phyloP scores from a whole-genome alignment of 306 rosid genomes.

The Dryas alaskensis region DNA sequence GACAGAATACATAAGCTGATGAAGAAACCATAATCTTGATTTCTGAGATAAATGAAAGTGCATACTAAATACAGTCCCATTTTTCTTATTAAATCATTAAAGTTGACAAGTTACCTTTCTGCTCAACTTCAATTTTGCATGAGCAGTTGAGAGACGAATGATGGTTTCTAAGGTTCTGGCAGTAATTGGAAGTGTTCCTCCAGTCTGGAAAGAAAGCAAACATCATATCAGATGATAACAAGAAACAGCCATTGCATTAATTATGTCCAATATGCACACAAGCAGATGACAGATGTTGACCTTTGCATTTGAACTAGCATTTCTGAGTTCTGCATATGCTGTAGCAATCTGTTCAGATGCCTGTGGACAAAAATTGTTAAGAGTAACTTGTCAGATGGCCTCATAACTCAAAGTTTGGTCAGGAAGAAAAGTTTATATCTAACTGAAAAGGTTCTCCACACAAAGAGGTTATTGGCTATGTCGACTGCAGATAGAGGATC shows the following conservation, averaged over 20 bases:
- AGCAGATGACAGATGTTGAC: constrained; percentile 34
- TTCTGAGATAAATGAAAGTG: constrained; percentile 1
- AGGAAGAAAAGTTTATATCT: constrained; percentile 14
- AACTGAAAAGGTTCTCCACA: constrained; percentile 9
- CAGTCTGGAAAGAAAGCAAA: constrained; percentile 56
- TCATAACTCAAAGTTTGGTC: constrained; percentile 6
- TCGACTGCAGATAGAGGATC: background rate
- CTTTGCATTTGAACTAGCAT: constrained; percentile 71
- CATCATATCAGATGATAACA: constrained; percentile 23
- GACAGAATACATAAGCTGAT: constrained; percentile 1
- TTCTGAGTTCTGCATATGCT: constrained; percentile 94
- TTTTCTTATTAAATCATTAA: background rate
- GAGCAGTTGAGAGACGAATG: constrained; percentile 96
- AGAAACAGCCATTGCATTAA: constrained; percentile 10
- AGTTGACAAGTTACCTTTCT: constrained; percentile 49
- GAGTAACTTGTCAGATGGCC: background rate
- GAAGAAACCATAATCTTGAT: constrained; percentile 1
- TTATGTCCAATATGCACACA: constrained; percentile 4
- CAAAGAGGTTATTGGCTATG: background rate
- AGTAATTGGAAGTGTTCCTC: constrained; percentile 96
- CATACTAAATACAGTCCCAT: background rate
- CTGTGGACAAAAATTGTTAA: constrained; percentile 39
- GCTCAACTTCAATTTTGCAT: constrained; percentile 92
- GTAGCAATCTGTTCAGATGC: constrained; percentile 93
- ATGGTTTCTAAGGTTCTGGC: constrained; percentile 99